Evolutionary conservation across 345 rosid species (phyloP).

Genomic region (Gossypium arboreum): DNA sequence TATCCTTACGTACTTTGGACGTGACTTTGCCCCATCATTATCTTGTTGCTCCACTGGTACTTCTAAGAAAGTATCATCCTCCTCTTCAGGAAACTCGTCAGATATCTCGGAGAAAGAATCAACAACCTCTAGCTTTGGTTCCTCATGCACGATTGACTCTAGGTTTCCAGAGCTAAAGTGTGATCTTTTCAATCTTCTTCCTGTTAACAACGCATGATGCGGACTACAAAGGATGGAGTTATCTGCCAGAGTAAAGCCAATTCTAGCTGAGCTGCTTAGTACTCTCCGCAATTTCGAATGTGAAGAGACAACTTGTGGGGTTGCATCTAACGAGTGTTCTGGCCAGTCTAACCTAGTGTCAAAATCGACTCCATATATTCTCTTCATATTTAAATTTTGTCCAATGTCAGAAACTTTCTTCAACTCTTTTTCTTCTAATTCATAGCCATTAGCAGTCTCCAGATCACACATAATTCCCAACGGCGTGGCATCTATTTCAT

Average conservation of each 20-base stretch:
- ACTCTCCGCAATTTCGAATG: slow-evolving; percentile 62
- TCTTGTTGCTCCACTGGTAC: slow-evolving; percentile 28
- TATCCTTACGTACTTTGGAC: slow-evolving; percentile 62
- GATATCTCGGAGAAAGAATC: slow-evolving; percentile 34
- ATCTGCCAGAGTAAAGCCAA: slow-evolving; percentile 47
- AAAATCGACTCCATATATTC: slow-evolving; percentile 41
- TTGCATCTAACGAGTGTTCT: slow-evolving; percentile 67
- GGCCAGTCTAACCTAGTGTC: slow-evolving; percentile 71
- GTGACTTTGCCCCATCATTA: slow-evolving; percentile 26
- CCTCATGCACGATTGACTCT: slow-evolving; percentile 37
- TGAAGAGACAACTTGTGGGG: slow-evolving; percentile 57
- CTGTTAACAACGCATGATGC: slow-evolving; percentile 27
- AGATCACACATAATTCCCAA: slow-evolving; percentile 39
- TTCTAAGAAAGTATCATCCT: slow-evolving; percentile 39
- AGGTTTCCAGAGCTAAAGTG: slow-evolving; percentile 66
- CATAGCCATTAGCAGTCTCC: slow-evolving; percentile 23
- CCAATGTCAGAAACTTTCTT: slow-evolving; percentile 27
- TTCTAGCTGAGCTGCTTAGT: slow-evolving; percentile 64
- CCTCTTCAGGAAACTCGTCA: slow-evolving; percentile 49
- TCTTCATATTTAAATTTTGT: slow-evolving; percentile 36
- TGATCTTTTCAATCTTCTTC: slow-evolving; percentile 55
- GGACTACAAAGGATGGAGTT: slow-evolving; percentile 33
- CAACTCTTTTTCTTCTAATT: slow-evolving; percentile 21
- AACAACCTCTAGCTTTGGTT: slow-evolving; percentile 37
- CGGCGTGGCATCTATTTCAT: slow-evolving; percentile 39